phyloP scores from a whole-genome alignment of 345 rosid genomes.

The Microthlaspi erraticum region DNA sequence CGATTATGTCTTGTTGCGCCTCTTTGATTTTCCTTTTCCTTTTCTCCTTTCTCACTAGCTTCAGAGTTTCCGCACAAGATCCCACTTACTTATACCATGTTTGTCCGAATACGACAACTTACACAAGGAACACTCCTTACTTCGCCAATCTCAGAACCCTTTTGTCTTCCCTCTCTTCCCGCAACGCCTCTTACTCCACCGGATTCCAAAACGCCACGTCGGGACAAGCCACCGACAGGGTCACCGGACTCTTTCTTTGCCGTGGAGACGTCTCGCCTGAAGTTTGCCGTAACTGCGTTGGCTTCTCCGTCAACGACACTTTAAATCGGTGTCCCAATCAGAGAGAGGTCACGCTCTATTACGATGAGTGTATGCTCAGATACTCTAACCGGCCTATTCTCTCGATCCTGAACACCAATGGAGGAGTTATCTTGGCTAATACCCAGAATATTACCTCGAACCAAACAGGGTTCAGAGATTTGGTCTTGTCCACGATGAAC shows the following conservation, averaged over 20 bases:
- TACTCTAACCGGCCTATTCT: slow-evolving; percentile 44
- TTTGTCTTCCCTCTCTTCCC: slow-evolving; percentile 44
- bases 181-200: slow-evolving; percentile 21
- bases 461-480: neutral
- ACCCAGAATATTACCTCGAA: neutral
- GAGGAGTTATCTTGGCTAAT: neutral
- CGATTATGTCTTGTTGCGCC: slow-evolving; percentile 13
- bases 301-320: neutral
- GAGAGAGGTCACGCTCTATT: slow-evolving; percentile 39
- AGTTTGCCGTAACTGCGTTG: slow-evolving; percentile 49
- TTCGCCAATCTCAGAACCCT: slow-evolving; percentile 45
- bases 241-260: slow-evolving; percentile 53
- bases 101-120: slow-evolving; percentile 37
- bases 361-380: slow-evolving; percentile 51
- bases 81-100: neutral
- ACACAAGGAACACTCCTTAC: slow-evolving; percentile 44
- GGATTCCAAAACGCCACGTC: slow-evolving; percentile 52
- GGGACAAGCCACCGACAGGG: slow-evolving; percentile 35
- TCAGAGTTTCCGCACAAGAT: slow-evolving; percentile 44
- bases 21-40: slow-evolving; percentile 23
- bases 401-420: fast-evolving
- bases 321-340: slow-evolving; percentile 31
- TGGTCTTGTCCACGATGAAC: slow-evolving; percentile 16
- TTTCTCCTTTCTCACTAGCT: slow-evolving; percentile 21
- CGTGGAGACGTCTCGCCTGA: slow-evolving; percentile 38